A percentile compares a stretch with the other conserved stretches of the same genome.
These are phyloP conservation scores for Vickermania spadyakhi DNA, from an alignment of 208 protist species.

Conservation along the genomic window DNA sequence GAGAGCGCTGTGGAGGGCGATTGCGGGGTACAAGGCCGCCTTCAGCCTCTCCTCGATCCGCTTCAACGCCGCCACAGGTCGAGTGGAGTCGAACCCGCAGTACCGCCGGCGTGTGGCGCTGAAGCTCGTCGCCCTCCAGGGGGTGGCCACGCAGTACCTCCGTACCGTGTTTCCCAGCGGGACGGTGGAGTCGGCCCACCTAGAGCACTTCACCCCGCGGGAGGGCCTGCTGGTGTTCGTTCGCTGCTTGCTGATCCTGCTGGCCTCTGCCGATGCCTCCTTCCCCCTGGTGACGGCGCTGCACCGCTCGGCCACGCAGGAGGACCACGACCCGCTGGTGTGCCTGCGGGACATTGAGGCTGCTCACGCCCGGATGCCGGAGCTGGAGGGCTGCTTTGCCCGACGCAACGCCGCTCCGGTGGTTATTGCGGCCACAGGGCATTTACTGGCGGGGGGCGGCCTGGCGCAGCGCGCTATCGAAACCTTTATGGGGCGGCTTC, in stretches of 20 bases:
- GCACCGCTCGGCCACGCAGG: neutral
- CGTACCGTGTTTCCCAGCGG: constrained; percentile 19
- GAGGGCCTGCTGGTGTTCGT: constrained; percentile 43
- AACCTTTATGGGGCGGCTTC: constrained; percentile 18
- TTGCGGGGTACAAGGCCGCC: constrained; percentile 21
- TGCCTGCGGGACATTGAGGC: constrained; percentile 20
- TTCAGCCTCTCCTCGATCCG: constrained; percentile 44
- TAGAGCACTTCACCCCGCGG: constrained; percentile 29
- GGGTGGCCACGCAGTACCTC: constrained; percentile 11
- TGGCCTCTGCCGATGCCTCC: constrained; percentile 27
- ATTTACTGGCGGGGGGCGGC: constrained; percentile 36
- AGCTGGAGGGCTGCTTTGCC: constrained; percentile 32
- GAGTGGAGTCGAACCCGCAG: constrained; percentile 30
- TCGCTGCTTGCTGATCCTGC: constrained; percentile 29
- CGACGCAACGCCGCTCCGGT: constrained; percentile 28
- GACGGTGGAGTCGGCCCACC: constrained; percentile 16
- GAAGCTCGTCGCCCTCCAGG: constrained; percentile 38
- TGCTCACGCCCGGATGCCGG: constrained; percentile 17
- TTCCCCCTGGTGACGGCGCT: neutral
- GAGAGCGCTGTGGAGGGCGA: neutral
- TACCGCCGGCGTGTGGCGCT: constrained; percentile 25
- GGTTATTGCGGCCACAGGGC: constrained; percentile 22
- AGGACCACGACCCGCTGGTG: constrained; percentile 7
- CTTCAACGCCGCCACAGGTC: constrained; percentile 25
- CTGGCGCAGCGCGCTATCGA: constrained; percentile 17